phyloP scores from a whole-genome alignment of 1,139 yeast genomes.

The Debaryomyces coudertii region DNA sequence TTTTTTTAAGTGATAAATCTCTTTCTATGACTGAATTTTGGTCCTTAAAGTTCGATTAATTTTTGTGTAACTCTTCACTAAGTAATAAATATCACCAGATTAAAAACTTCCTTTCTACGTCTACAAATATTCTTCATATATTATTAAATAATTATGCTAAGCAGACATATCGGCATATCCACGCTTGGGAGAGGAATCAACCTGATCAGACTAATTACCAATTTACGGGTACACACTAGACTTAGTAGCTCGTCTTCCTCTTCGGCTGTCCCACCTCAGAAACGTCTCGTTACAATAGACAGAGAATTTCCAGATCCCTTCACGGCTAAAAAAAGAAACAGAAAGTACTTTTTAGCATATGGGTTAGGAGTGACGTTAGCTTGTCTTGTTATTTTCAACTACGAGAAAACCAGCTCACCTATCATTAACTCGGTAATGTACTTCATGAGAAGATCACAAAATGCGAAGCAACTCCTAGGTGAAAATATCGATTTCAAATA shows the following conservation, averaged over 20 bases:
- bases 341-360: conserved; percentile 61
- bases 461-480: conserved; percentile 70
- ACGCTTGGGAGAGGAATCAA: neutral
- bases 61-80: conserved; percentile 10
- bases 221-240: neutral
- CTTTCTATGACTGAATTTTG: neutral
- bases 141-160: conserved; percentile 2
- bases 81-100: neutral
- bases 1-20: neutral
- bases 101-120: neutral
- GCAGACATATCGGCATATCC: conserved; percentile 5
- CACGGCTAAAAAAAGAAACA: conserved; percentile 52
- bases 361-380: conserved; percentile 66
- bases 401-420: conserved; percentile 89
- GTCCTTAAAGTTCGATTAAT: neutral
- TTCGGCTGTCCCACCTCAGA: neutral
- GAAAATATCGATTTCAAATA: conserved; percentile 69
- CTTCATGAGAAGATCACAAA: conserved; percentile 75
- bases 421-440: conserved; percentile 85
- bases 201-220: neutral
- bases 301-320: conserved; percentile 78
- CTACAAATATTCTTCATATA: neutral
- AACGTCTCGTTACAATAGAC: conserved; percentile 58
- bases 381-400: conserved; percentile 78
- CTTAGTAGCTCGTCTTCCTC: neutral